phyloP scores from a whole-genome alignment of 2,329 filamentous ascomycete genomes.

The Talaromyces marneffei region DNA sequence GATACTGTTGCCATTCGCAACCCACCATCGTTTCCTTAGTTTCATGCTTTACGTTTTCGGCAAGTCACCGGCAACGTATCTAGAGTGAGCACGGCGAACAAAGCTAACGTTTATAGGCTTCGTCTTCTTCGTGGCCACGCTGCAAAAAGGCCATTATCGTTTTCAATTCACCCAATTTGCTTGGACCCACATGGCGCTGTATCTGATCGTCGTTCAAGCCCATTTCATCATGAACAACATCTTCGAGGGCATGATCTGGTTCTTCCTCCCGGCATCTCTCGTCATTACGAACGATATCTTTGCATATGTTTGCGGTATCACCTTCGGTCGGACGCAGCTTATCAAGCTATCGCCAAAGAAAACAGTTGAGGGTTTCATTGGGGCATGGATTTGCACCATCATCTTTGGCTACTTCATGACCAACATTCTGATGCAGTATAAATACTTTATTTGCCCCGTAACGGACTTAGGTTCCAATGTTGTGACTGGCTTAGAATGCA shows the following conservation, averaged over 20 bases:
- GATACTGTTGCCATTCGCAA: constrained; percentile 85
- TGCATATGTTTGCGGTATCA: constrained; percentile 95
- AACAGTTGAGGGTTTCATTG: constrained; percentile 95
- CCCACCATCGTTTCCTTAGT: constrained; percentile 97
- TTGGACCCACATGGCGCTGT: constrained; percentile 99
- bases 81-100: not conserved
- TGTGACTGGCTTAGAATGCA: constrained; percentile 83
- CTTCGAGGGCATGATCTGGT: constrained; percentile 99
- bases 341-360: constrained; percentile 99
- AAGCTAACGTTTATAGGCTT: constrained; percentile 58
- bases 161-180: constrained; percentile 99
- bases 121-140: constrained; percentile 92
- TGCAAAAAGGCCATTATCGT: constrained; percentile 92
- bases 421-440: constrained; percentile 78
- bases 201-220: constrained; percentile 93
- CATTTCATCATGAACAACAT: constrained; percentile 99
- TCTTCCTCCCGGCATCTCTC: constrained; percentile 88
- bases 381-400: constrained; percentile 91
- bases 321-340: constrained; percentile 89
- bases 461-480: constrained; percentile 93
- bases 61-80: constrained; percentile 47
- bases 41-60: constrained; percentile 97
- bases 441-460: constrained; percentile 97
- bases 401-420: constrained; percentile 77
- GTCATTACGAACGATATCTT: constrained; percentile 99